phyloP scores from a whole-genome alignment of 768 basidiomycete genomes.

The Auricularia sp. region DNA sequence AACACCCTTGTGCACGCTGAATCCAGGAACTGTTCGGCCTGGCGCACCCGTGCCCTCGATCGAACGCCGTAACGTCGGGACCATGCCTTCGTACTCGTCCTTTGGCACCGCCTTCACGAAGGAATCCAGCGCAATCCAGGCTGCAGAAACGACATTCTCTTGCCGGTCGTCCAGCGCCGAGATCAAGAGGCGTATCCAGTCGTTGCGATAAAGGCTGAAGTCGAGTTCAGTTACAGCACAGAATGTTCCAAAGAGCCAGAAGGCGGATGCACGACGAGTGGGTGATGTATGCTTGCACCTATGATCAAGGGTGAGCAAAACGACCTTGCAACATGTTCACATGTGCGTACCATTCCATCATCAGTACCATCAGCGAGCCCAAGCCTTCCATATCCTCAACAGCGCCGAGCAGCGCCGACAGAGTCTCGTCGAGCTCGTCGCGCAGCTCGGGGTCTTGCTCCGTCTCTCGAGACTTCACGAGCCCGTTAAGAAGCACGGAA shows the following conservation, averaged over 20 bases:
- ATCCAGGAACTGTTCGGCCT: constrained; percentile 72
- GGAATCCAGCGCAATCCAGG: constrained; percentile 72
- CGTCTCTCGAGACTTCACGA: constrained; percentile 66
- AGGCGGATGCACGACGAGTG: constrained; percentile 65
- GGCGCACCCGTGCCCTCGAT: constrained; percentile 80
- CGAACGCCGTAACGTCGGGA: constrained; percentile 78
- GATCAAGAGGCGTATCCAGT: constrained; percentile 89
- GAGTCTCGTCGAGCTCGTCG: constrained; percentile 63
- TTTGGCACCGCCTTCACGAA: constrained; percentile 88
- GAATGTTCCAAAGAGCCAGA: constrained; percentile 68
- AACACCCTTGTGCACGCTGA: constrained; percentile 74
- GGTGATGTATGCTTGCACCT: constrained; percentile 77
- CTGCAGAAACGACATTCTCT: constrained; percentile 51
- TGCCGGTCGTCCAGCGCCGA: constrained; percentile 67
- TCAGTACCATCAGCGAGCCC: constrained; percentile 77
- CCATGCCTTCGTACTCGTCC: constrained; percentile 84
- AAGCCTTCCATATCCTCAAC: constrained; percentile 81
- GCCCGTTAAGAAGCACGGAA: constrained; percentile 63
- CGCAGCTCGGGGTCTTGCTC: constrained; percentile 57
- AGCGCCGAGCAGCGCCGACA: constrained; percentile 64
- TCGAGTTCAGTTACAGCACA: constrained; percentile 80
- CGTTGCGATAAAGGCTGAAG: constrained; percentile 74
- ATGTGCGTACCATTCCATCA: constrained; percentile 71
- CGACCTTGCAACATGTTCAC: neutral
- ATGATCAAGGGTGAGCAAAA: neutral